Conservation (phyloP, 2,329 filamentous ascomycete genomes). For the Aureobasidium leucospermi region DNA sequence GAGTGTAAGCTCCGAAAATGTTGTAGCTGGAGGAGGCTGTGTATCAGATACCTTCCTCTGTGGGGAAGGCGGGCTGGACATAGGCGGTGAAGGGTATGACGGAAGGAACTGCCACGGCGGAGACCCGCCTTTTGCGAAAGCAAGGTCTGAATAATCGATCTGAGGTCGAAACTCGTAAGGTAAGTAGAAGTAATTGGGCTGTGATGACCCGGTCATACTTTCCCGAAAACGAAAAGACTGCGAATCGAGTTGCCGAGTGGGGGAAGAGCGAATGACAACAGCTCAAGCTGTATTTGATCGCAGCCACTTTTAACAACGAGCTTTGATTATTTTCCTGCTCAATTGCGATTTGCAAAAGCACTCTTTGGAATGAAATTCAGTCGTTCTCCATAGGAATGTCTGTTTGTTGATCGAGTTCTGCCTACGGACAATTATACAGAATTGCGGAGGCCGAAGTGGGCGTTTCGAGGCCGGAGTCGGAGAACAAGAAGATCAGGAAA, state of each 20-base stretch:
- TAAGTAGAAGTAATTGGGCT: slow-evolving; percentile 8
- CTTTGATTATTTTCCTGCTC: background rate
- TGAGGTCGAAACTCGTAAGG: slow-evolving; percentile 6
- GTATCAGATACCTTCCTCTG: slow-evolving; percentile 18
- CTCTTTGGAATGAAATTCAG: background rate
- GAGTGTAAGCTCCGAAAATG: background rate
- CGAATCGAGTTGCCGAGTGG: slow-evolving; percentile 1
- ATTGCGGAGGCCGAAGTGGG: slow-evolving; percentile 1
- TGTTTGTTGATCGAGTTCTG: background rate
- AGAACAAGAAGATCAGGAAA: background rate
- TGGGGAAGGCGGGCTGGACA: slow-evolving; percentile 44
- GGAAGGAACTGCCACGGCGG: slow-evolving; percentile 10
- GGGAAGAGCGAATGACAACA: slow-evolving; percentile 9
- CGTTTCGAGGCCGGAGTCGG: background rate
- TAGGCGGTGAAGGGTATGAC: slow-evolving; percentile 43
- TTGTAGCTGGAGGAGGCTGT: background rate
- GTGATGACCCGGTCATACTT: slow-evolving; percentile 11
- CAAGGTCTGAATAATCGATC: slow-evolving; percentile 4
- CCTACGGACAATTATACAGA: slow-evolving; percentile 9
- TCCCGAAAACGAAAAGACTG: slow-evolving; percentile 3
- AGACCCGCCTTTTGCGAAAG: slow-evolving; percentile 1
- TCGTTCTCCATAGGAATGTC: background rate
- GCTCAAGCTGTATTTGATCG: background rate
- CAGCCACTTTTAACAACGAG: background rate
- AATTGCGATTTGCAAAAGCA: background rate